Base-by-base conservation (phyloP, 2,329 filamentous ascomycete genomes). In the Aspergillus uvarum region DNA sequence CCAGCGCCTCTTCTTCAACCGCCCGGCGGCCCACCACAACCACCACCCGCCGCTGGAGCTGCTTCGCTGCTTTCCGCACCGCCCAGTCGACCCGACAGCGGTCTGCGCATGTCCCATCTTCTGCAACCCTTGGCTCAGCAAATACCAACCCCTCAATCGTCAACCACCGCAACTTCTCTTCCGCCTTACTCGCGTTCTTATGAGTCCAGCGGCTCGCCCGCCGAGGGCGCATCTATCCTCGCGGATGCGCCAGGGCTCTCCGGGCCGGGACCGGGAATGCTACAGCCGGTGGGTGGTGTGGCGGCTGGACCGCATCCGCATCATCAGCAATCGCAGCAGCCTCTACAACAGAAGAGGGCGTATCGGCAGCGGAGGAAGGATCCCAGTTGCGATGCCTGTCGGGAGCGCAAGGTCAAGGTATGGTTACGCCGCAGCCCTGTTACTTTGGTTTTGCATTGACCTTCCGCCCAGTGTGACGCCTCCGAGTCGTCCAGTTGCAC, bases 401-500 rank as follows among this genome's bases (percentile, higher is more conserved):
- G 95, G 61, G 95, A 99, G 72, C 83, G 86, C 51, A 89, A 89
- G 77, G 86, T 88, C 65, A 88, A 88, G 79, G 83, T 85, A 73
- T 62, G 44, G 51, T 50, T 52, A 54, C 48, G 29, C 26, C 52
- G 22, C 32, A 32, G n/a, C 47, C 44, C 21, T 56, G 22, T 50
- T 47, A 52, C 51, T 47, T 44, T 51, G 26, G 31, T 26, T 49
- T 56, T 31, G 47, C 31, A 29, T 50, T 35, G 31, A 24, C 26
- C 31, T 35, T 38, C 48, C 54, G 24, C 54, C 29, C 59, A 87
- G 83, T 99, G 95, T 76, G 95, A 99, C 80, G 95, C 95, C 32
- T 98, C 95, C 16, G 95, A 98, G 74, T 96, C 91, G 19, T 89
- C 91, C 11, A 96, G 94, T 77, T 99, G 95, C 76, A 97, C 95